These are phyloP conservation scores for Speleostelium caveatum DNA, from an alignment of 78 protist species.

Conservation along the genomic window DNA sequence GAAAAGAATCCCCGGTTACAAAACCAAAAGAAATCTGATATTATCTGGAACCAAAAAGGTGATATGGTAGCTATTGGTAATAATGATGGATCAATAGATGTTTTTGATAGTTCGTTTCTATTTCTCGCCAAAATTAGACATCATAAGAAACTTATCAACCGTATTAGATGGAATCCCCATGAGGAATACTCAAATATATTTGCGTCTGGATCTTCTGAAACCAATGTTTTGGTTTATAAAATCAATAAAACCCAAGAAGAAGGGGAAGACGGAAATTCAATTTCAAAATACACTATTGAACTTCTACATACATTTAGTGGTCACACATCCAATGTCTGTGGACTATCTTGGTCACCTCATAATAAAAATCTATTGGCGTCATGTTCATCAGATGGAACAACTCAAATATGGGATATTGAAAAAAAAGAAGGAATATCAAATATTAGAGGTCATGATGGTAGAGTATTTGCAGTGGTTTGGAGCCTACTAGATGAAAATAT, in stretches of 20 bases:
- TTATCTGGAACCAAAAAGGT: constrained; percentile 17
- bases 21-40: constrained; percentile 5
- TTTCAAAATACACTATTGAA: background rate
- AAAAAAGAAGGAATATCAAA: constrained; percentile 8
- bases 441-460: constrained; percentile 71
- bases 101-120: constrained; percentile 8
- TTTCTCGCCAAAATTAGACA: constrained; percentile 10
- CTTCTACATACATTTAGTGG: constrained; percentile 1
- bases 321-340: constrained; percentile 39
- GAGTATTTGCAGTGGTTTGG: constrained; percentile 56
- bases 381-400: constrained; percentile 37
- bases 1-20: background rate
- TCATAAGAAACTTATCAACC: constrained; percentile 22
- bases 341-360: constrained; percentile 47
- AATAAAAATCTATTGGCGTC: constrained; percentile 20
- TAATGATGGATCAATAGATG: constrained; percentile 4
- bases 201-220: constrained; percentile 56
- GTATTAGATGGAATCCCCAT: constrained; percentile 53
- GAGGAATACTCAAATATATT: background rate
- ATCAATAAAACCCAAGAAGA: background rate
- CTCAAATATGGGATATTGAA: constrained; percentile 54
- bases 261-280: background rate
- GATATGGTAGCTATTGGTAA: constrained; percentile 9
- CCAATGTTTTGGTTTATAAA: constrained; percentile 22
- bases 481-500: constrained; percentile 11